Conservation (phyloP, 2,329 filamentous ascomycete species). For the Pezicula carpinea region DNA sequence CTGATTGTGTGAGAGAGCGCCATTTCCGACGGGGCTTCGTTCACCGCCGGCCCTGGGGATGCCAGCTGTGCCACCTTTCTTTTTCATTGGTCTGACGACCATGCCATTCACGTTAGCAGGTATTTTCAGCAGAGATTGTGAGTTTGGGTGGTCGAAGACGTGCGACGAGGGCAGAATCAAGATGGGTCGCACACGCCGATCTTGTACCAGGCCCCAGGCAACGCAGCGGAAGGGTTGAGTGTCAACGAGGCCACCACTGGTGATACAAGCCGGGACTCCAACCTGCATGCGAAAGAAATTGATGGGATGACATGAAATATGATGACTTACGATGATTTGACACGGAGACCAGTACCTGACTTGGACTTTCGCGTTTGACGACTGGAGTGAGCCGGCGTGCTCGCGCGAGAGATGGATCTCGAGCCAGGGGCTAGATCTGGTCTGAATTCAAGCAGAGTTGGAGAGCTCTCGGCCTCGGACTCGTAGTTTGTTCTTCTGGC, state of each 20-base stretch:
- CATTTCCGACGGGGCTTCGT: slow-evolving; percentile 54
- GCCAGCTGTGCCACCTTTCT: slow-evolving; percentile 61
- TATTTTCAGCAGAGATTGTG: neutral
- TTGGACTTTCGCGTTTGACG: slow-evolving; percentile 56
- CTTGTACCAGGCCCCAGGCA: slow-evolving; percentile 8
- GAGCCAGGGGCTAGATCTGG: slow-evolving; percentile 38
- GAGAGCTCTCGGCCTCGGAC: slow-evolving; percentile 48
- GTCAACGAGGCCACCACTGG: too few relatives aligned
- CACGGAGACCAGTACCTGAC: slow-evolving; percentile 49
- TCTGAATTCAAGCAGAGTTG: slow-evolving; percentile 44
- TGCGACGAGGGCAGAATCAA: slow-evolving; percentile 3
- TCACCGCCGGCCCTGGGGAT: slow-evolving; percentile 62
- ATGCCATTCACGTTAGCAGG: slow-evolving; percentile 2
- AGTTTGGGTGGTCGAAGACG: neutral
- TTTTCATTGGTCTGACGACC: slow-evolving; percentile 64
- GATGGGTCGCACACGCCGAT: too few relatives aligned
- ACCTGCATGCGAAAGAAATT: neutral
- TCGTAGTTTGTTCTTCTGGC: slow-evolving; percentile 39
- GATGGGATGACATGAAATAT: slow-evolving; percentile 10
- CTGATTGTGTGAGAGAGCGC: slow-evolving; percentile 37
- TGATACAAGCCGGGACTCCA: too few relatives aligned
- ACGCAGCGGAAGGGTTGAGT: slow-evolving; percentile 9
- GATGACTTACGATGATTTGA: slow-evolving; percentile 64
- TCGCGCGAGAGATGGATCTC: slow-evolving; percentile 52
- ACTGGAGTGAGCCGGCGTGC: slow-evolving; percentile 48